Base-by-base conservation (phyloP, 352 stramenopile genomes). In the Phytophthora quininea region DNA sequence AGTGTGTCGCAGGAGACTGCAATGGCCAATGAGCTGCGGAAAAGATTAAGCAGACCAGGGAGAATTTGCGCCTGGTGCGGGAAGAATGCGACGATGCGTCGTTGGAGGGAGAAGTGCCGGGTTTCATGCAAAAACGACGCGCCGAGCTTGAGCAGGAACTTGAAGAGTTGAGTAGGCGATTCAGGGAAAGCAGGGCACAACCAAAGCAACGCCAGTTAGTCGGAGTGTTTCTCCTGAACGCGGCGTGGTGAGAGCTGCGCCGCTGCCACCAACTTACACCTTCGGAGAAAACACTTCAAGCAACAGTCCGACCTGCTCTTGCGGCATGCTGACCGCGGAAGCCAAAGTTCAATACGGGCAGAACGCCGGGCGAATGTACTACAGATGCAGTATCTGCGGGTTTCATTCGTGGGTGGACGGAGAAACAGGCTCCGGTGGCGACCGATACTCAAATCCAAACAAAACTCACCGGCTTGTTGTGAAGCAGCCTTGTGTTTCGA, bases 1-100 rank as follows among this genome's bases (percentile, higher is more conserved):
- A 49, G 33, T 72, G 50, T 12, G 30, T 51, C 60, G 19, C 58
- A 70, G 56, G 77, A 67, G 19, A 58, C 66, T 37, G 67, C 50
- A 11, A 37, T 71, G 12, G 52, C 55, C 1, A 73, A 86, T 24
- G 61, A 77, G 15, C 48, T 92, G 11, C 77, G 62, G 30, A 62
- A 56, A 73, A 46, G 24, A 96, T 96, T 35, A 83, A 90, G 61
- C 55, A 74, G 12, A 92, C 84, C 14, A 74, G 88, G 35, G 76
- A 87, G 32, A 71, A 82, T 51, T 66, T 96, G 0, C 83, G 88
- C 4, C 62, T 74, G 67, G 79, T 93, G 29, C 74, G 88, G 38
- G 88, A 96, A 62, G 84, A 90, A 40, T 94, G 86, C 47, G 88
- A 96, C 50, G 88, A 96, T 53, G 88, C 88, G 5, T 95, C 80